Percentiles rank a stretch among this genome's conserved stretches.
Evolutionary conservation across 2,329 filamentous ascomycete species (phyloP).

Genomic region (Ophiocordyceps camponoti-leonardi): DNA sequence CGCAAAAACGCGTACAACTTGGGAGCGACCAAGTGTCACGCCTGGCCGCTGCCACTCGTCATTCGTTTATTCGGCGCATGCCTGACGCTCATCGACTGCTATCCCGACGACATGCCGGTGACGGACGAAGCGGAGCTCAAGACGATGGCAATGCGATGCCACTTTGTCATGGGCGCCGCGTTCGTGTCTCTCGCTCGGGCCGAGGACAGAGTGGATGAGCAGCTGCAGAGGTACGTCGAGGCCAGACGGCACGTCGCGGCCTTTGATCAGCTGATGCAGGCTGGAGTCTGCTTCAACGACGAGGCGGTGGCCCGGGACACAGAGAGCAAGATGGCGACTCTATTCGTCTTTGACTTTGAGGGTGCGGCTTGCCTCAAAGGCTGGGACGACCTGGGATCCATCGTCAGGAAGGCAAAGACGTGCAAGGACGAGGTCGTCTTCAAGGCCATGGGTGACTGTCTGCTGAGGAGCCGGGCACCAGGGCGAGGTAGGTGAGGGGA

Average conservation of each 20-base stretch:
- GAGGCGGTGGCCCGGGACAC: conserved; percentile 33
- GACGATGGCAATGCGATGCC: conserved; percentile 48
- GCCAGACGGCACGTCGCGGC: conserved; percentile 41
- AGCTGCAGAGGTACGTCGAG: conserved; percentile 43
- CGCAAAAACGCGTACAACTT: conserved; percentile 68
- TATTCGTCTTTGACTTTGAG: conserved; percentile 69
- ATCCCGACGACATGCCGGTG: conserved; percentile 27
- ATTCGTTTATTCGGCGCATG: conserved; percentile 39
- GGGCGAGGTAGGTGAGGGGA: conserved; percentile 22
- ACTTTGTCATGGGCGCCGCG: conserved; percentile 45
- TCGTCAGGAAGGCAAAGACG: conserved; percentile 34
- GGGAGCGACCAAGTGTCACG: conserved; percentile 40
- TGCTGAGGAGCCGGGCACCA: conserved; percentile 37
- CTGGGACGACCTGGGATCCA: conserved; percentile 46
- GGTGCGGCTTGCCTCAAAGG: conserved; percentile 46
- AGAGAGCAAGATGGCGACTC: conserved; percentile 40
- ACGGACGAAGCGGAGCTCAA: conserved; percentile 28
- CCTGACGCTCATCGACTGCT: conserved; percentile 31
- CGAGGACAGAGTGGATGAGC: conserved; percentile 28
- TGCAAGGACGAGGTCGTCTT: conserved; percentile 30
- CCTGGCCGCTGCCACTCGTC: conserved; percentile 34
- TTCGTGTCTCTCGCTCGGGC: conserved; percentile 33
- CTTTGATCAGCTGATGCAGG: conserved; percentile 33
- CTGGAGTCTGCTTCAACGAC: conserved; percentile 20
- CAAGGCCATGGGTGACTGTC: conserved; percentile 48